These are phyloP conservation scores for Leptomonas seymouri DNA, from an alignment of 208 protist genomes.

Conservation along the genomic window DNA sequence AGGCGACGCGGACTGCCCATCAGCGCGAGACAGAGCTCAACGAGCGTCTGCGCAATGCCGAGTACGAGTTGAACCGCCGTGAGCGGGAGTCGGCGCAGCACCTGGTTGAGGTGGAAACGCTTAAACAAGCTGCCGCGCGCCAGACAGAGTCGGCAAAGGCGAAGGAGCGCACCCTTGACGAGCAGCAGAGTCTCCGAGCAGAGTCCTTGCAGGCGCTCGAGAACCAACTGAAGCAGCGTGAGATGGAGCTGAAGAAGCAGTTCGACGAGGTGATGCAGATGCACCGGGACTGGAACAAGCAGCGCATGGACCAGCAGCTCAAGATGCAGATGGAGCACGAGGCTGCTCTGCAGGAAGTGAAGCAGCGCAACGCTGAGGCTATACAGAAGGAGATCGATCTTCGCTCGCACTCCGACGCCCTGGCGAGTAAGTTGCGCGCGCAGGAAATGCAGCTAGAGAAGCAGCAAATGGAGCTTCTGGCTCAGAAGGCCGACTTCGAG, in stretches of 20 bases:
- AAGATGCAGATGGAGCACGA: slow-evolving; percentile 47
- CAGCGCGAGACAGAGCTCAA: slow-evolving; percentile 47
- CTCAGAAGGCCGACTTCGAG: slow-evolving; percentile 45
- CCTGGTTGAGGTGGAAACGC: slow-evolving; percentile 47
- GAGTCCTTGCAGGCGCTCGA: slow-evolving; percentile 47
- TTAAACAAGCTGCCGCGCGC: slow-evolving; percentile 31
- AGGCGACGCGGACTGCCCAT: slow-evolving; percentile 45
- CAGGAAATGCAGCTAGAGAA: slow-evolving; percentile 53
- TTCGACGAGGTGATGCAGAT: slow-evolving; percentile 32
- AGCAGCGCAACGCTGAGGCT: slow-evolving; percentile 15
- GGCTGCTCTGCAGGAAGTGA: slow-evolving; percentile 33
- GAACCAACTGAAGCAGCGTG: slow-evolving; percentile 40
- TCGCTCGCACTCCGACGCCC: slow-evolving; percentile 24
- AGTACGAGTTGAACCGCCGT: slow-evolving; percentile 50
- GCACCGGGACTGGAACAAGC: slow-evolving; percentile 33
- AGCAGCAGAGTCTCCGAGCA: slow-evolving; percentile 32
- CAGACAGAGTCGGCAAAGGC: slow-evolving; percentile 32
- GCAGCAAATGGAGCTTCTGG: slow-evolving; percentile 36
- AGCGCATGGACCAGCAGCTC: slow-evolving; percentile 33
- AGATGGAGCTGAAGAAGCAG: slow-evolving; percentile 36
- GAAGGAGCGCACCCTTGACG: slow-evolving; percentile 39
- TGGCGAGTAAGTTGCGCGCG: slow-evolving; percentile 32
- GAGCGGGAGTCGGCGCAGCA: slow-evolving; percentile 45
- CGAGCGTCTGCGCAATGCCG: slow-evolving; percentile 40
- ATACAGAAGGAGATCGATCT: slow-evolving; percentile 28